Evolutionary conservation across 2,329 filamentous ascomycete species (phyloP).

Genomic region (Colletotrichum sp.): DNA sequence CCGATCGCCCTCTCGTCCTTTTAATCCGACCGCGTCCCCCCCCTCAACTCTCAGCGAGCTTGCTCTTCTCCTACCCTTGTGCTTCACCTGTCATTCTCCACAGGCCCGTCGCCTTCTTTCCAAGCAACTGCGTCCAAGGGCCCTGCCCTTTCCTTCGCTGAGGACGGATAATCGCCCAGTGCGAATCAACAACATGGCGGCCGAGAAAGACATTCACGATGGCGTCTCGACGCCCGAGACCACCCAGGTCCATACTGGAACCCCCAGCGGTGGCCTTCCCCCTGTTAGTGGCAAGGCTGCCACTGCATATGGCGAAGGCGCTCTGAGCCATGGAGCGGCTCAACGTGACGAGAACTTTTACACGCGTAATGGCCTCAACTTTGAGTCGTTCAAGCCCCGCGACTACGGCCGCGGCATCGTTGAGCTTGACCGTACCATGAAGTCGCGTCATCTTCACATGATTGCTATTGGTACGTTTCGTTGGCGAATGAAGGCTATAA

Average conservation of each 20-base stretch:
- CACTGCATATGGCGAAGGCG: neutral
- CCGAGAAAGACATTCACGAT: conserved; percentile 13
- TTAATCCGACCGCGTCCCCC: conserved; percentile 5
- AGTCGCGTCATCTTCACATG: conserved; percentile 55
- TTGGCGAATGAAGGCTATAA: neutral
- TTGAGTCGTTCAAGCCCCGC: conserved; percentile 27
- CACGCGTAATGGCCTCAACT: conserved; percentile 27
- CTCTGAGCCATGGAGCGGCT: neutral
- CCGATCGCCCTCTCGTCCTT: neutral
- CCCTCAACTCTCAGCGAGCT: neutral
- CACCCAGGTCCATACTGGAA: conserved; percentile 3
- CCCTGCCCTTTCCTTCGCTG: neutral
- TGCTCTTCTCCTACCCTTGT: neutral
- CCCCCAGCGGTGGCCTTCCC: neutral
- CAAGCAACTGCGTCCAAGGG: neutral
- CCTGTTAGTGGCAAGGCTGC: neutral
- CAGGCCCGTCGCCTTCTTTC: neutral
- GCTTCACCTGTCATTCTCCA: neutral
- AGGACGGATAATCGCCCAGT: neutral
- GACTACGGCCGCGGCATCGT: conserved; percentile 22
- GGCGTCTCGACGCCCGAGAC: conserved; percentile 16
- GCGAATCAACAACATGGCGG: neutral
- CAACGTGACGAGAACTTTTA: conserved; percentile 11
- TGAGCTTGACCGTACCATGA: conserved; percentile 38
- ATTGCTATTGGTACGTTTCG: conserved; percentile 46